Evolutionary conservation across 2,329 filamentous ascomycete species (phyloP).

Genomic region (Periconia digitata): DNA sequence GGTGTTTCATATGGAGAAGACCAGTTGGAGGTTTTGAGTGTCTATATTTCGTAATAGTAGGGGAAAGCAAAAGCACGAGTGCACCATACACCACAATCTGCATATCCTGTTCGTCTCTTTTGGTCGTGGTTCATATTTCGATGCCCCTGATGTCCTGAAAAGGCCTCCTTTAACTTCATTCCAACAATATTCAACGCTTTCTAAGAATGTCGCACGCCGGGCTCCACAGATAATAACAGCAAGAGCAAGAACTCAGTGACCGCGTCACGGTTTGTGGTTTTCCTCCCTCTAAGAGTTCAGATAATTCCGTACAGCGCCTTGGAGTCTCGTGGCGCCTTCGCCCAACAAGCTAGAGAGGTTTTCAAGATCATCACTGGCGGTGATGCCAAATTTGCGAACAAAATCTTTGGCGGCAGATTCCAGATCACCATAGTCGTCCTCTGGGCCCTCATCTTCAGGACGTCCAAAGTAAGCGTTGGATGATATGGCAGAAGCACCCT

Average conservation of each 20-base stretch:
- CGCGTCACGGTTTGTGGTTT: neutral
- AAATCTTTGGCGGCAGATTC: slow-evolving; percentile 96
- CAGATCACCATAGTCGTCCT: slow-evolving; percentile 82
- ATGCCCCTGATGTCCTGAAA: too few relatives aligned
- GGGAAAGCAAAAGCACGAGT: neutral
- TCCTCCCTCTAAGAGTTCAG: slow-evolving; percentile 39
- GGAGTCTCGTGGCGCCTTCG: slow-evolving; percentile 80
- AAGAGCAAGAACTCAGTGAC: neutral
- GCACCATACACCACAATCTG: neutral
- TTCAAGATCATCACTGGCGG: slow-evolving; percentile 92
- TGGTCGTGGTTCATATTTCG: neutral
- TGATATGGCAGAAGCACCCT: slow-evolving; percentile 88
- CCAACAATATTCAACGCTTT: too few relatives aligned
- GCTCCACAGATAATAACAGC: neutral
- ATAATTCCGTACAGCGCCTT: slow-evolving; percentile 56
- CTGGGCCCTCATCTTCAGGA: slow-evolving; percentile 73
- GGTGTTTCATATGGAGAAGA: too few relatives aligned
- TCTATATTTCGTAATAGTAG: neutral
- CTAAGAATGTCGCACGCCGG: neutral
- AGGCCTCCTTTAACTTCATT: too few relatives aligned
- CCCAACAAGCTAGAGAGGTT: slow-evolving; percentile 82
- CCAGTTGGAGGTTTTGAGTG: neutral
- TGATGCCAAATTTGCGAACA: slow-evolving; percentile 91
- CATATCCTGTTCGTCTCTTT: neutral
- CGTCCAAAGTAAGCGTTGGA: slow-evolving; percentile 98